Evolutionary conservation across 2,329 filamentous ascomycete species (phyloP).

Genomic region (Arthrobotrys conoides): DNA sequence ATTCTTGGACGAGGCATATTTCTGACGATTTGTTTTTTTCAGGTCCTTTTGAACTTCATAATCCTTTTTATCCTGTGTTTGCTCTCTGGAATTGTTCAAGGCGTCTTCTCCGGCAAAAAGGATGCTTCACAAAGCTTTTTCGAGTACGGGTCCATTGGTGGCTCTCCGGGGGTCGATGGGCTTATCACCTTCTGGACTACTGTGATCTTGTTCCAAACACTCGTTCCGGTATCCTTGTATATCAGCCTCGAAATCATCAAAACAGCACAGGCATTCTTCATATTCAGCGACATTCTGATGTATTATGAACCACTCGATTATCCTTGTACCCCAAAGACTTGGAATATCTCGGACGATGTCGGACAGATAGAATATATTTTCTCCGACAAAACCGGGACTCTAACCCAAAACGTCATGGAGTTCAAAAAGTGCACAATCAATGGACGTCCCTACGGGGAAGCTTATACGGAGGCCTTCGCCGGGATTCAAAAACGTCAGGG

Average conservation of each 20-base stretch:
- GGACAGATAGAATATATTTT: slow-evolving; percentile 99
- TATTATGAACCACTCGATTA: slow-evolving; percentile 96
- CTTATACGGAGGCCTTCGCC: slow-evolving; percentile 95
- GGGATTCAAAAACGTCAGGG: slow-evolving; percentile 95
- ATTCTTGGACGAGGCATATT: not conserved
- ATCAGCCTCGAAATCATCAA: slow-evolving; percentile 97
- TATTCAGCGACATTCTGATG: slow-evolving; percentile 96
- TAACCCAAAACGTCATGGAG: slow-evolving; percentile 96
- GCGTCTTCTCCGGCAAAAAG: slow-evolving; percentile 81
- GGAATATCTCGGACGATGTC: slow-evolving; percentile 98
- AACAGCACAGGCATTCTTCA: slow-evolving; percentile 93
- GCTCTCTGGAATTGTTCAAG: slow-evolving; percentile 85
- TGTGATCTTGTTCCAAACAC: slow-evolving; percentile 95
- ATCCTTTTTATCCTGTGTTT: slow-evolving; percentile 92
- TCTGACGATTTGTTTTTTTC: not conserved
- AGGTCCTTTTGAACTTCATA: slow-evolving; percentile 86
- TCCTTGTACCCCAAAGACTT: slow-evolving; percentile 95
- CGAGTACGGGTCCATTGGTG: slow-evolving; percentile 86
- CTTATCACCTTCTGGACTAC: slow-evolving; percentile 98
- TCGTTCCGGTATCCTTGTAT: slow-evolving; percentile 98
- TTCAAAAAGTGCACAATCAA: slow-evolving; percentile 99
- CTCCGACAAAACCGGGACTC: slow-evolving; percentile 90
- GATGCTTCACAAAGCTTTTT: slow-evolving; percentile 84
- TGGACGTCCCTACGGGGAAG: slow-evolving; percentile 95
- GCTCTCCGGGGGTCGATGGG: slow-evolving; percentile 80